phyloP scores from a whole-genome alignment of 257 asterid genomes.

The Voacanga thouarsii region DNA sequence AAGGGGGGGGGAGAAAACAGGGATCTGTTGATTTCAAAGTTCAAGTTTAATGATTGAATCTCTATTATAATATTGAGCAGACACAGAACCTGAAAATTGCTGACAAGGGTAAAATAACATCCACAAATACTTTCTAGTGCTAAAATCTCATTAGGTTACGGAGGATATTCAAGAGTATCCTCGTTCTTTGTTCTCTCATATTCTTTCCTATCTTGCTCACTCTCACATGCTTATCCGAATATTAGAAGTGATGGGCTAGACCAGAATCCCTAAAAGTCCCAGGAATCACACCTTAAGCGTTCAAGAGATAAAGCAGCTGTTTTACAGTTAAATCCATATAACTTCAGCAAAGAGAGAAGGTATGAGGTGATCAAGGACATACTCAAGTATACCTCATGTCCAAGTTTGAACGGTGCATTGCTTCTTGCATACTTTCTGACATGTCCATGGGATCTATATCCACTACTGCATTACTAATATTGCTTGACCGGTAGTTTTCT shows the following conservation, averaged over 20 bases:
- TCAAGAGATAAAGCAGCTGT: neutral
- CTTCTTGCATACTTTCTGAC: constrained; percentile 99
- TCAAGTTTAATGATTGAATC: neutral
- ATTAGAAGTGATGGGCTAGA: neutral
- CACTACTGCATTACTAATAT: constrained; percentile 40
- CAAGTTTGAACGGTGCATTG: constrained; percentile 90
- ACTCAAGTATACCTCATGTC: constrained; percentile 92
- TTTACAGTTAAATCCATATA: neutral
- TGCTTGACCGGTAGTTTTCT: constrained; percentile 41
- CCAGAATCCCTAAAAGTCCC: neutral
- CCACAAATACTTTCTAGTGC: neutral
- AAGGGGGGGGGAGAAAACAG: neutral
- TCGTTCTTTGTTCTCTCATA: neutral
- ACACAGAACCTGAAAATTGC: neutral
- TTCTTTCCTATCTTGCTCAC: neutral
- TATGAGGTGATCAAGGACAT: constrained; percentile 31
- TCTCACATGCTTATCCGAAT: neutral
- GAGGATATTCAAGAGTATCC: neutral
- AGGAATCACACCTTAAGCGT: neutral
- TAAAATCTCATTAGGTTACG: neutral
- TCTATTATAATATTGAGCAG: neutral
- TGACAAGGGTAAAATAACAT: neutral
- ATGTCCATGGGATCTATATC: constrained; percentile 92
- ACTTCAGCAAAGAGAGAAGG: constrained; percentile 6
- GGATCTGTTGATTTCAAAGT: neutral